Evolutionary conservation across 345 rosid genomes (phyloP).

Genomic region (Citropsis articulata): DNA sequence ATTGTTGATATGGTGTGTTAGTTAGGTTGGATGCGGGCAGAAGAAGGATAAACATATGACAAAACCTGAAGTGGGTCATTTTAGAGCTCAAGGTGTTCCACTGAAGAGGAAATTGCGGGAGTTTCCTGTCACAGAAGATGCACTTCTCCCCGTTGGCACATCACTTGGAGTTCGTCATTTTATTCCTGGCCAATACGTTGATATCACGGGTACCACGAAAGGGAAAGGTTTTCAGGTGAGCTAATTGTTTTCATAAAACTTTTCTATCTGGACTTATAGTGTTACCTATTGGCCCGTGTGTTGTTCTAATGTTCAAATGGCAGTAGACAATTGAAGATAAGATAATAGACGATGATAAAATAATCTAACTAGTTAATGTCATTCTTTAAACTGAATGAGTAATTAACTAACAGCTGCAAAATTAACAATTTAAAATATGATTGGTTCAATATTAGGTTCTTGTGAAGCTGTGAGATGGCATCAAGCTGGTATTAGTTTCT

Average conservation of each 20-base stretch:
- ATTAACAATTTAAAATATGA: background rate
- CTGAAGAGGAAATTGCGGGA: constrained; percentile 89
- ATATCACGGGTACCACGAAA: constrained; percentile 78
- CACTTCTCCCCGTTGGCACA: constrained; percentile 79
- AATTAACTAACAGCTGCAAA: background rate
- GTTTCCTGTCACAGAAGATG: constrained; percentile 94
- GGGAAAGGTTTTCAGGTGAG: constrained; percentile 96
- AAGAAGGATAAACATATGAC: constrained; percentile 93
- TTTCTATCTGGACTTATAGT: background rate
- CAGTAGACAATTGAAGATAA: background rate
- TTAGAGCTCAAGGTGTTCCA: constrained; percentile 93
- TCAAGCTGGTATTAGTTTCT: background rate
- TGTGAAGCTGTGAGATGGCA: background rate
- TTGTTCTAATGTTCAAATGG: background rate
- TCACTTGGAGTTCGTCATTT: constrained; percentile 80
- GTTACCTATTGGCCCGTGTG: background rate
- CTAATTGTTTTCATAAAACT: background rate
- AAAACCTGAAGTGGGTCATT: constrained; percentile 93
- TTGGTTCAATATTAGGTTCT: background rate
- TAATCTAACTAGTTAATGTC: background rate
- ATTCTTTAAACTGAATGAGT: background rate
- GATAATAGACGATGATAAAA: background rate
- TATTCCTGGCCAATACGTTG: constrained; percentile 86
- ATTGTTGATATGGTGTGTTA: constrained; percentile 33
- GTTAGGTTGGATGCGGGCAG: constrained; percentile 90